Evolutionary conservation across 2,329 filamentous ascomycete genomes (phyloP).

Genomic region (Curvularia verruculosa): DNA sequence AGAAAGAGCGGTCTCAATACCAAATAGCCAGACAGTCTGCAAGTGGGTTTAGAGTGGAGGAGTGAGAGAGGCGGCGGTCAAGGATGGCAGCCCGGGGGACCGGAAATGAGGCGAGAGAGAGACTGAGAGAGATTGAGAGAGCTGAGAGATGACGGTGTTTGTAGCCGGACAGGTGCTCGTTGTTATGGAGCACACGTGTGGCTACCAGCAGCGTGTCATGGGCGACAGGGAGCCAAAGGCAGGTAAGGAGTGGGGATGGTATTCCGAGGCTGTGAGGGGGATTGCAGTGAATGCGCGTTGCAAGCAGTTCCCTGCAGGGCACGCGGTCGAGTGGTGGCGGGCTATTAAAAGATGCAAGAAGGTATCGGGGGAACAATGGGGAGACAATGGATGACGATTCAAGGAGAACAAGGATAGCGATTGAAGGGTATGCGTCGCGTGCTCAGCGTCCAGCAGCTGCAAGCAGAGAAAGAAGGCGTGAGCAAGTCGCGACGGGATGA

Average conservation of each 20-base stretch:
- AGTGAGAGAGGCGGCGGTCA: neutral
- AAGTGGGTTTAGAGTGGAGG: neutral
- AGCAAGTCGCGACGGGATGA: constrained; percentile 28
- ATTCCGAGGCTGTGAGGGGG: constrained; percentile 27
- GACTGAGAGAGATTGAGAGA: neutral
- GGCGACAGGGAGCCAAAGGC: constrained; percentile 14
- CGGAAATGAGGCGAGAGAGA: neutral
- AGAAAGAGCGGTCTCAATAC: neutral
- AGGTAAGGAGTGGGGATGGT: constrained; percentile 24
- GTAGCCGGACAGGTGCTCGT: constrained; percentile 5
- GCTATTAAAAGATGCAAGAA: constrained; percentile 27
- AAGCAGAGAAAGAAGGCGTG: constrained; percentile 15
- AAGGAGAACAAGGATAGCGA: constrained; percentile 33
- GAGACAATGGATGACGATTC: constrained; percentile 13
- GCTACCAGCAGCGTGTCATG: constrained; percentile 23
- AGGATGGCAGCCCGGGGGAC: neutral
- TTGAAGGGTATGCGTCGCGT: constrained; percentile 23
- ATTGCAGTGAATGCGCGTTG: constrained; percentile 34
- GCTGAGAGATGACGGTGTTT: neutral
- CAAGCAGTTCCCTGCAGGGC: constrained; percentile 34
- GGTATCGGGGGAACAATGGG: constrained; percentile 6
- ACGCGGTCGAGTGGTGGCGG: constrained; percentile 16
- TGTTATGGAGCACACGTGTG: constrained; percentile 14
- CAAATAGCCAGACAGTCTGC: neutral
- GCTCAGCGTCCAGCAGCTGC: constrained; percentile 30